Evolutionary conservation across 2,329 filamentous ascomycete genomes (phyloP), one percentile per base, ranked within the genome.

Genomic region (Apiospora arundinis): DNA sequence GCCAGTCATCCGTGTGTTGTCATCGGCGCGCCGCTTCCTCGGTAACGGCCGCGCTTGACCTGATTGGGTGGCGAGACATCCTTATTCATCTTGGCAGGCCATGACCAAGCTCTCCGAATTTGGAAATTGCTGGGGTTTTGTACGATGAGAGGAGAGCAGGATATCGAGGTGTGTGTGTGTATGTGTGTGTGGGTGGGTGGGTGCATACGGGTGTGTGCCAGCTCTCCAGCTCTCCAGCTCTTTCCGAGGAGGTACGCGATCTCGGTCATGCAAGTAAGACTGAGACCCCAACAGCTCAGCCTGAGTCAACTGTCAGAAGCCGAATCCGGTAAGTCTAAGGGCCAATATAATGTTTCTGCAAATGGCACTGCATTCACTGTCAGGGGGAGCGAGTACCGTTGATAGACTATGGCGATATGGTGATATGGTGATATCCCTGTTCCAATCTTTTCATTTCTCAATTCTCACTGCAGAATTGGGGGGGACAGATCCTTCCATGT

Each of bases 271-370:
- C 56, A 63, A 14, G 56, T 63, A 9, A 40, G 56, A 63, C 56
- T 63, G 11, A 40, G 56, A 63, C 56, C 28, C 49, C 52, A 21
- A 18, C 7, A 60, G 16, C 52, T 18, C 56, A 63, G 56, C 56
- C 11, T 63, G 56, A 63, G 56, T 63, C 56, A 63, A 40, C 56
- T 63, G 56, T 40, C 56, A 63, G 56, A 63, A 21, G 28, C 56
- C 56, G 32, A n/a, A 63, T 63, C 7, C 32, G 21, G 28, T 40
- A 40, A 40, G 56, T 63, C 32, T 28, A 40, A 63, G 32, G 32
- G 4, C 21, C 28, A 40, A 63, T 40, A 63, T 37, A 8, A 56
- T 56, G 25, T 56, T 56, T 56, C 25, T 56, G 25, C 25, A 18
- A 56, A 32, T 21, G 25, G 25, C 49, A 28, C 49, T 6, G 32